phyloP scores from a whole-genome alignment of 495 filamentous ascomycete genomes.

The Astrocystis sublimbata region DNA sequence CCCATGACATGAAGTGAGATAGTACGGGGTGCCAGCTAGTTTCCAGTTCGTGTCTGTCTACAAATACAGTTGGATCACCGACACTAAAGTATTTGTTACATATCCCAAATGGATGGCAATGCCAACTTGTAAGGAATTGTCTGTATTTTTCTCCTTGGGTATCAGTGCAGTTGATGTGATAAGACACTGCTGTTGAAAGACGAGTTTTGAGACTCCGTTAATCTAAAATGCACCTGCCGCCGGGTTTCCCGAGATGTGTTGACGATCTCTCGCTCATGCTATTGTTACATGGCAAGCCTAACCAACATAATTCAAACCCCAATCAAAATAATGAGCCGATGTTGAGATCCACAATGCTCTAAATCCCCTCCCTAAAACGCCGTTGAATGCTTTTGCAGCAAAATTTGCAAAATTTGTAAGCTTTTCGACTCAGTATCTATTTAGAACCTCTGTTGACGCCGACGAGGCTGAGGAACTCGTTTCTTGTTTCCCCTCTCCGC shows the following conservation, averaged over 20 bases:
- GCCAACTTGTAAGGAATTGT: not conserved
- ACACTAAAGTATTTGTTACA: not conserved
- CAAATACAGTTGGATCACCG: too few relatives aligned
- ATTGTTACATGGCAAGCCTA: conserved; percentile 13
- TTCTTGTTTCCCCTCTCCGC: conserved; percentile 85
- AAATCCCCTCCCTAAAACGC: conserved; percentile 8
- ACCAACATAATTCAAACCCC: not conserved
- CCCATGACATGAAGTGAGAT: too few relatives aligned
- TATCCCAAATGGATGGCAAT: not conserved
- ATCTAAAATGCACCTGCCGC: conserved; percentile 1
- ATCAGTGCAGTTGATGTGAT: conserved; percentile 21
- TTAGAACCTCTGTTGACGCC: conserved; percentile 59
- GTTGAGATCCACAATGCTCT: conserved; percentile 33
- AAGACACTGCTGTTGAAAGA: conserved; percentile 20
- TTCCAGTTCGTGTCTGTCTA: too few relatives aligned
- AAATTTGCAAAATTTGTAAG: not conserved
- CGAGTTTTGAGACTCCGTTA: conserved; percentile 7
- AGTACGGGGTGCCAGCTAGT: too few relatives aligned
- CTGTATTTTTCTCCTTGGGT: conserved; percentile 6
- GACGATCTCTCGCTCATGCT: conserved; percentile 16
- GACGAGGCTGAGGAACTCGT: conserved; percentile 85
- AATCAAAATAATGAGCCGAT: conserved; percentile 29
- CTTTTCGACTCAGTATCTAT: not conserved
- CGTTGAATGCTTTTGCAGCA: not conserved
- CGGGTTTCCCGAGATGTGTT: conserved; percentile 26